phyloP scores from a whole-genome alignment of 257 asterid genomes.

The Capsicum baccatum region DNA sequence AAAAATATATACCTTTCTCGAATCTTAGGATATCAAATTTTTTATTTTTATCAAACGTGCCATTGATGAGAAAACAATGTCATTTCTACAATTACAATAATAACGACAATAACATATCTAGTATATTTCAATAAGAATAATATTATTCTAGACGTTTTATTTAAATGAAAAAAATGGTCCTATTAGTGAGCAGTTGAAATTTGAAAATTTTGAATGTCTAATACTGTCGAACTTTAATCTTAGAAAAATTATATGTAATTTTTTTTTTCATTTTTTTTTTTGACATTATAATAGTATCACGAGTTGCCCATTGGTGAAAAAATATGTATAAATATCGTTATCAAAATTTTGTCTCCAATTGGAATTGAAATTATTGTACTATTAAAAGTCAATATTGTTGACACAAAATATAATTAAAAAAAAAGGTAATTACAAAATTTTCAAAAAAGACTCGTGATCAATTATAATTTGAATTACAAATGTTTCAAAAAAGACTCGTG shows the following conservation, averaged over 20 bases:
- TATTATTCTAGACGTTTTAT: too few relatives aligned
- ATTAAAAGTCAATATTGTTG: not conserved
- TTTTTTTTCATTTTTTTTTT: not conserved
- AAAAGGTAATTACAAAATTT: too few relatives aligned
- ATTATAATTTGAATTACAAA: too few relatives aligned
- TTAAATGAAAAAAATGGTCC: not conserved
- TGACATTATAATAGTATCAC: not conserved
- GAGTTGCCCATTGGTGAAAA: not conserved
- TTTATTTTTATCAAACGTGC: too few relatives aligned
- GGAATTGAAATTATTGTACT: not conserved
- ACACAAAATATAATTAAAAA: not conserved
- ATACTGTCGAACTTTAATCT: not conserved
- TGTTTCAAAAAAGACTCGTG: too few relatives aligned
- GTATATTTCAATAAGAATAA: too few relatives aligned
- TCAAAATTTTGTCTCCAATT: constrained; percentile 8
- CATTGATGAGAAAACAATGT: too few relatives aligned
- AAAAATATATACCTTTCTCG: too few relatives aligned
- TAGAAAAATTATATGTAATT: not conserved
- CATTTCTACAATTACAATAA: too few relatives aligned
- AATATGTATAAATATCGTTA: not conserved
- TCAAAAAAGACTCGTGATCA: too few relatives aligned
- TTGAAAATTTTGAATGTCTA: not conserved
- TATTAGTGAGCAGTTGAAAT: not conserved
- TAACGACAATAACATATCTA: too few relatives aligned
- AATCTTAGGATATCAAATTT: too few relatives aligned